Conservation (phyloP, 2,329 filamentous ascomycete genomes). For the Xylaria sp. region DNA sequence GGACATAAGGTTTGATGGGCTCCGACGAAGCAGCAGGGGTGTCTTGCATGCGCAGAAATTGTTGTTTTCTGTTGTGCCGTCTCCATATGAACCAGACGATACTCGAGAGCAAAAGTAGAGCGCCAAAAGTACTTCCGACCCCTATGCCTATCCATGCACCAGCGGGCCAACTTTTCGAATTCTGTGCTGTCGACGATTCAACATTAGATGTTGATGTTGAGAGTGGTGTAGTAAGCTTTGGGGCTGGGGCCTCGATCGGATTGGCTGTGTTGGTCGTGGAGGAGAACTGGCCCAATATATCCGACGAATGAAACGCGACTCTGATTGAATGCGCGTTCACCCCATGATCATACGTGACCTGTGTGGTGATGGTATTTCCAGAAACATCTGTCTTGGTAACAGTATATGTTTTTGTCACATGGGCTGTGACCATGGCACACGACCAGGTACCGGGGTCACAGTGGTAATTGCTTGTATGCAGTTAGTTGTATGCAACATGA, state of each 20-base stretch:
- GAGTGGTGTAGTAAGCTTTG: background rate
- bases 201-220: background rate
- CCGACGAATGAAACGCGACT: slow-evolving; percentile 15
- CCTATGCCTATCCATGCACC: slow-evolving; percentile 9
- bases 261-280: background rate
- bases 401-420: background rate
- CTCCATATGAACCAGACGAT: slow-evolving; percentile 2
- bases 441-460: slow-evolving; percentile 10
- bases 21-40: background rate
- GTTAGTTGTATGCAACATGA: background rate
- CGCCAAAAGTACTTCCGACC: background rate
- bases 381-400: background rate
- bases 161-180: background rate
- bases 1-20: background rate
- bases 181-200: background rate
- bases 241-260: background rate
- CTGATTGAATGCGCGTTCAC: slow-evolving; percentile 17
- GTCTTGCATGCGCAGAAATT: background rate
- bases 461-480: background rate
- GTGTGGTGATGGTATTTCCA: background rate
- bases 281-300: background rate
- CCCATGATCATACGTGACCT: background rate
- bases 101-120: background rate
- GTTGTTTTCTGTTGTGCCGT: background rate
- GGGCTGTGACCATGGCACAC: background rate